Evolutionary conservation across 805 yeast species (phyloP), one percentile per base, ranked within the genome.

Genomic region (Candida awuae): DNA sequence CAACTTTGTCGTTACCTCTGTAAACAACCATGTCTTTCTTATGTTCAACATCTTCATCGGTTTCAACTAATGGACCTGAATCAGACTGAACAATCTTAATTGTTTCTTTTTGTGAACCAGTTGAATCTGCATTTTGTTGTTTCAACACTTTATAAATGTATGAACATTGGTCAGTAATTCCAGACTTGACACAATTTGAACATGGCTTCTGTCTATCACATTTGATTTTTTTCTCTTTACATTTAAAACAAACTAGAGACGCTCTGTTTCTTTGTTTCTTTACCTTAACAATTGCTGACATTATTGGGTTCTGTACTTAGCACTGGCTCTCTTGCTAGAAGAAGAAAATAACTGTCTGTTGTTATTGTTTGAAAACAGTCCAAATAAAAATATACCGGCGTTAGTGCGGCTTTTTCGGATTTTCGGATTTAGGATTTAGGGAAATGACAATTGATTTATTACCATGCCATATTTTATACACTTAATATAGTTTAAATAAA

Each of bases 121-220:
- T 10, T 14, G 30, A 19, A 12, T 27, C 32, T 3, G 20, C 29
- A 14, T 20, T 29, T 9, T 21, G n/a, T 23, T 13, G 10, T 15
- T 29, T 16, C 4, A 15, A 15, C 13, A 15, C 39, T 18, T 26
- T 29, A n/a, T 25, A 22, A 10, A 19, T 32, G 27, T 44, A 46
- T 6, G 13, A n/a, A 18, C 50, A 46, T 10, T 33, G 23, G 8
- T 34, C 14, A 6, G 14, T 17, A 3, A 10, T 19, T 8, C 33
- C 40, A 2, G 44, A 21, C 21, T 39, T 43, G 13, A 41, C 16
- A 31, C 51, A 48, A 23, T 29, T 32, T 3, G 35, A 27, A 16
- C 51, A 49, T 14, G 51, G 52, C 6, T 19, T 10, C 21, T 35
- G 15, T 18, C 47, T 32, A 35, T 49, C 48, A 29, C 51, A 47